A percentile compares a stretch with the other conserved stretches of the same genome.
phyloP scores from a whole-genome alignment of 2,329 filamentous ascomycete species.

The Alternaria arbusti region DNA sequence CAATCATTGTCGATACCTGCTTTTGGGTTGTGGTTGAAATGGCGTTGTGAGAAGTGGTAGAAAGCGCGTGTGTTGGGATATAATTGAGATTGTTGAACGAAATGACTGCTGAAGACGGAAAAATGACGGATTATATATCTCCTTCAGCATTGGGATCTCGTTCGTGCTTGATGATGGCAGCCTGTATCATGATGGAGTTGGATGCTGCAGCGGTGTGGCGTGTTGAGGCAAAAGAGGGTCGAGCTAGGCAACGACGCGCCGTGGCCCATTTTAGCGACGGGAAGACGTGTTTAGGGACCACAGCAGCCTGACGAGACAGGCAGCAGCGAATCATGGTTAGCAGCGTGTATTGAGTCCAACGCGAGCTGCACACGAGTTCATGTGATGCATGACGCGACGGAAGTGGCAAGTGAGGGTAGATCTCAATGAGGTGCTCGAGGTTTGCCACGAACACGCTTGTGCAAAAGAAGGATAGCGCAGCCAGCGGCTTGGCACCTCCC shows the following conservation, averaged over 20 bases:
- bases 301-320: slow-evolving; percentile 4
- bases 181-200: not conserved
- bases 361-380: not conserved
- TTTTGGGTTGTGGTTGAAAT: not conserved
- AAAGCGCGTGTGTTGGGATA: not conserved
- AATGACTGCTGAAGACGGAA: not conserved
- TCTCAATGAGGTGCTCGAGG: not conserved
- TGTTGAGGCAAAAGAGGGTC: slow-evolving; percentile 22
- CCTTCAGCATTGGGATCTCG: not conserved
- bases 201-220: slow-evolving; percentile 22
- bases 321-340: not conserved
- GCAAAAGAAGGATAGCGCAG: not conserved
- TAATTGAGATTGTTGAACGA: not conserved
- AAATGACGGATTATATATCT: not conserved
- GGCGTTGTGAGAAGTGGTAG: not conserved
- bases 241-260: slow-evolving; percentile 4
- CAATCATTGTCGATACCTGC: slow-evolving; percentile 2
- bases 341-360: not conserved
- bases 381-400: slow-evolving; percentile 1
- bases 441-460: not conserved
- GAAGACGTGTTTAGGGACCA: not conserved
- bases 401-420: not conserved
- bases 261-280: not conserved
- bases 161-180: not conserved
- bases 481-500: not conserved